A percentile compares a stretch with the other conserved stretches of the same genome.
These are phyloP conservation scores for Trichoderma sp. DNA, from an alignment of 2,329 filamentous ascomycete species.

Conservation along the genomic window DNA sequence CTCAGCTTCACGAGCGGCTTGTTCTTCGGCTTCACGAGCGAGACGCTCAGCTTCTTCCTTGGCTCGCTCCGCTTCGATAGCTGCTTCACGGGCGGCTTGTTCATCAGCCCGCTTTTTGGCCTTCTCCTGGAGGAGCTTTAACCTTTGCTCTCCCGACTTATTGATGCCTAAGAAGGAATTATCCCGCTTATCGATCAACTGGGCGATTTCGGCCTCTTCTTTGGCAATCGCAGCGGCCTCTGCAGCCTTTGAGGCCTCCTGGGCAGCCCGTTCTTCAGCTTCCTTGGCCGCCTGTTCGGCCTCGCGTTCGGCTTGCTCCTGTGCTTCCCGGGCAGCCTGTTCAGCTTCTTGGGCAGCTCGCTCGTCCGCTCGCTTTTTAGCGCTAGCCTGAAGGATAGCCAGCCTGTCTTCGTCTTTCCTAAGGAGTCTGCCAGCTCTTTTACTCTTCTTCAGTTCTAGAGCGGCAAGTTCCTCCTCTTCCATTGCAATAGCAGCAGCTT, in stretches of 20 bases:
- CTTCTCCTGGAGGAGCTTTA: background rate
- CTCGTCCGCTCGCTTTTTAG: constrained; percentile 30
- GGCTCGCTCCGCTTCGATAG: constrained; percentile 15
- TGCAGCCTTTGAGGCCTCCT: constrained; percentile 23
- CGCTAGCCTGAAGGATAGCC: constrained; percentile 12
- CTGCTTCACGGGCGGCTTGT: constrained; percentile 29
- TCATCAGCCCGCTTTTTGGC: constrained; percentile 18
- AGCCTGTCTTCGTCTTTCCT: constrained; percentile 13
- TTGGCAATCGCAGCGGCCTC: constrained; percentile 21
- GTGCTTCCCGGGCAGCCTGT: constrained; percentile 22
- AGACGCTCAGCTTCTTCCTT: constrained; percentile 27
- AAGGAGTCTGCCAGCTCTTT: constrained; percentile 1
- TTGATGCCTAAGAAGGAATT: constrained; percentile 33
- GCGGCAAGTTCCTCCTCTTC: constrained; percentile 46
- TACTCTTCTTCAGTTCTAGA: constrained; percentile 34
- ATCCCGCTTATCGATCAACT: constrained; percentile 50
- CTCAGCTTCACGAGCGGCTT: constrained; percentile 31
- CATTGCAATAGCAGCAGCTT: constrained; percentile 28
- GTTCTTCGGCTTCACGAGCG: constrained; percentile 26
- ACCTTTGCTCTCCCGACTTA: background rate
- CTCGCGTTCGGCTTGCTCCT: constrained; percentile 3
- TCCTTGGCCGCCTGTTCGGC: constrained; percentile 27
- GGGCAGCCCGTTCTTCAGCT: constrained; percentile 27
- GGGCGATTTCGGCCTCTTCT: constrained; percentile 43
- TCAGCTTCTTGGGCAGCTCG: constrained; percentile 28